These are phyloP conservation scores for Irpex sp. DNA, from an alignment of 1,284 basidiomycete genomes.

Conservation along the genomic window DNA sequence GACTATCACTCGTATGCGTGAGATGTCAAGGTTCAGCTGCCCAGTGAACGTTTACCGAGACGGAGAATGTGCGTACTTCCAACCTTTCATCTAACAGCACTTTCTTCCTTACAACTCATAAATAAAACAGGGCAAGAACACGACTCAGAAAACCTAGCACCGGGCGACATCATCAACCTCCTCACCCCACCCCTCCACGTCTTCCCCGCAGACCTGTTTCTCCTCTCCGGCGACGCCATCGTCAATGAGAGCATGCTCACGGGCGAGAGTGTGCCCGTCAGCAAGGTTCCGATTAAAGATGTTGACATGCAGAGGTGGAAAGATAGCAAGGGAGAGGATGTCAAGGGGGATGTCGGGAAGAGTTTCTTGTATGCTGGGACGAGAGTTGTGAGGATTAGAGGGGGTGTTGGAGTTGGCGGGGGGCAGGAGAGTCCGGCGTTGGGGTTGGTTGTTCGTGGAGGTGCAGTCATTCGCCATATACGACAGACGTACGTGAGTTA, in stretches of 20 bases:
- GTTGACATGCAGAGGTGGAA: constrained; percentile 67
- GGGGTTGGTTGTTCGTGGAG: constrained; percentile 89
- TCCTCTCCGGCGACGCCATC: constrained; percentile 94
- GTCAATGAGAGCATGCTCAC: constrained; percentile 99
- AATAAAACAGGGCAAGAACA: constrained; percentile 55
- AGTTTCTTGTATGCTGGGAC: constrained; percentile 93
- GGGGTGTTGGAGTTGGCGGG: constrained; percentile 49
- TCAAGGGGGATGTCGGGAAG: constrained; percentile 70
- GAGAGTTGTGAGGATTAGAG: constrained; percentile 86
- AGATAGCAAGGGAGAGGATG: constrained; percentile 49
- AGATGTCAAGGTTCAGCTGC: constrained; percentile 94
- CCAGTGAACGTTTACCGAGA: constrained; percentile 70
- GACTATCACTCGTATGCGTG: constrained; percentile 92
- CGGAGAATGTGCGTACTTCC: constrained; percentile 56
- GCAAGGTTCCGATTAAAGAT: constrained; percentile 76
- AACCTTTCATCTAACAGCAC: constrained; percentile 10
- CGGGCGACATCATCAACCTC: constrained; percentile 91
- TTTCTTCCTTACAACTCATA: background rate
- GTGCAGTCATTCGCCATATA: constrained; percentile 30
- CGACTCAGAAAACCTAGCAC: constrained; percentile 81
- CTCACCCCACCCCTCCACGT: constrained; percentile 70
- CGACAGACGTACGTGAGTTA: background rate
- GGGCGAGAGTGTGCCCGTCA: constrained; percentile 92
- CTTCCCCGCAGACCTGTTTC: constrained; percentile 88
- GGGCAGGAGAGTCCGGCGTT: constrained; percentile 63